Percentiles rank a stretch among this genome's conserved stretches.
Conservation (phyloP, 2,329 filamentous ascomycete genomes). For the Beauveria varroae region DNA sequence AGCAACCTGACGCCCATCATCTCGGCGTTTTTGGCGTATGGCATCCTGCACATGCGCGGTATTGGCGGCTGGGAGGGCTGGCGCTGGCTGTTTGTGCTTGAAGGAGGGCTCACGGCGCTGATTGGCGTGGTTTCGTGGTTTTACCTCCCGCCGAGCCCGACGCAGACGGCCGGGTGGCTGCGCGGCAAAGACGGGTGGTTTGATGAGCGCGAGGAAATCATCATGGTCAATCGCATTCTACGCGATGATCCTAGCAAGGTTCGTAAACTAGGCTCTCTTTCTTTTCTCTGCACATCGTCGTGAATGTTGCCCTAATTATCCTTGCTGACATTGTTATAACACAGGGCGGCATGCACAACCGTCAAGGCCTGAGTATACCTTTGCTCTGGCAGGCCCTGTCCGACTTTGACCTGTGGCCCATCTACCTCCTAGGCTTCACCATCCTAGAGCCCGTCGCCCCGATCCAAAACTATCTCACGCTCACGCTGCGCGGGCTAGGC, state of each 20-base stretch:
- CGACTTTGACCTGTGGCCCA: conserved; percentile 42
- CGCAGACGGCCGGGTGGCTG: conserved; percentile 44
- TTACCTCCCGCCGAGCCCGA: conserved; percentile 46
- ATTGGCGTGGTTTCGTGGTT: conserved; percentile 47
- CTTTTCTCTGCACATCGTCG: too few relatives aligned
- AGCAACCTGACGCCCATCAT: conserved; percentile 33
- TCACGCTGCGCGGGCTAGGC: conserved; percentile 48
- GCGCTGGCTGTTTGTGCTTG: conserved; percentile 50
- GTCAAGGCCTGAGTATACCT: conserved; percentile 43
- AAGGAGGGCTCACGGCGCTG: conserved; percentile 36
- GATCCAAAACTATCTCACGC: conserved; percentile 48
- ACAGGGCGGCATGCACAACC: conserved; percentile 50
- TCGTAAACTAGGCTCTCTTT: neutral
- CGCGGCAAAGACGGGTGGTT: conserved; percentile 51
- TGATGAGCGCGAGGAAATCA: conserved; percentile 48
- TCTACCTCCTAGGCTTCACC: conserved; percentile 45
- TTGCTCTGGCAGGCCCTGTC: conserved; percentile 43
- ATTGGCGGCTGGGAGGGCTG: conserved; percentile 28
- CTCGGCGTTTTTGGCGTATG: conserved; percentile 30
- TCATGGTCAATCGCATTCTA: conserved; percentile 51
- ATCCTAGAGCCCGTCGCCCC: conserved; percentile 39
- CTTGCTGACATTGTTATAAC: neutral
- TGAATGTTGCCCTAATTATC: too few relatives aligned
- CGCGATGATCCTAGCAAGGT: conserved; percentile 52
- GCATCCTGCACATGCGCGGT: conserved; percentile 33